Evolutionary conservation across 495 filamentous ascomycete species (phyloP).

Genomic region (Penicillium atrosanguineum): DNA sequence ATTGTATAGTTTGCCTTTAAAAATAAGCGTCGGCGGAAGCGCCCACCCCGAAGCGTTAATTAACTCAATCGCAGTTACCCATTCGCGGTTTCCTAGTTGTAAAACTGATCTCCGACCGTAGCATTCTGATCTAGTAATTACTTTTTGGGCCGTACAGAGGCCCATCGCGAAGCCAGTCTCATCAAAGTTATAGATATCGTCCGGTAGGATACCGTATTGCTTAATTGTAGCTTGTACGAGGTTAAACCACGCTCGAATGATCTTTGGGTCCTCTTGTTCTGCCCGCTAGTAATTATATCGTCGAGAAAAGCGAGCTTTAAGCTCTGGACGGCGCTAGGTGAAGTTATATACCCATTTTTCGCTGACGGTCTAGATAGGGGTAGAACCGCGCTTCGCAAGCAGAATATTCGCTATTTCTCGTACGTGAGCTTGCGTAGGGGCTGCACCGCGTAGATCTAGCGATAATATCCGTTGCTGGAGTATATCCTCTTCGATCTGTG

Average conservation of each 20-base stretch:
- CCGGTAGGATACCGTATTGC: background rate
- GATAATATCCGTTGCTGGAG: constrained; percentile 34
- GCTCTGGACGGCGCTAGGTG: constrained; percentile 25
- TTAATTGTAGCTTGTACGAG: background rate
- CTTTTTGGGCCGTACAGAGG: constrained; percentile 26
- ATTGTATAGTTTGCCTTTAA: constrained; percentile 13
- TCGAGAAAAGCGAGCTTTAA: constrained; percentile 27
- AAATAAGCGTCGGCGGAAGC: constrained; percentile 33
- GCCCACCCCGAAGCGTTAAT: constrained; percentile 23
- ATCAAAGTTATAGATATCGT: constrained; percentile 27
- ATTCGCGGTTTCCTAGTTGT: constrained; percentile 20
- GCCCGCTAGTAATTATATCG: background rate
- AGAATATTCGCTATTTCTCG: constrained; percentile 1
- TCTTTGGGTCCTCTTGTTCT: background rate
- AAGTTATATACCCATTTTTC: constrained; percentile 22
- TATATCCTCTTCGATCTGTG: constrained; percentile 23
- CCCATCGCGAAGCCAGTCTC: constrained; percentile 43
- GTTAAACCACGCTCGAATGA: background rate
- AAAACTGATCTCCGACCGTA: constrained; percentile 12
- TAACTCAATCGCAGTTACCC: constrained; percentile 30
- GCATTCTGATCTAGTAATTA: constrained; percentile 30
- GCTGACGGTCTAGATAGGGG: background rate
- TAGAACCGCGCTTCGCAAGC: background rate
- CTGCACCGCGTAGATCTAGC: constrained; percentile 13
- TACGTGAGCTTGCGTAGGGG: constrained; percentile 2